Evolutionary conservation across 2,329 filamentous ascomycete genomes (phyloP), one percentile per base, ranked within the genome.

Genomic region (Cadophora sp.): DNA sequence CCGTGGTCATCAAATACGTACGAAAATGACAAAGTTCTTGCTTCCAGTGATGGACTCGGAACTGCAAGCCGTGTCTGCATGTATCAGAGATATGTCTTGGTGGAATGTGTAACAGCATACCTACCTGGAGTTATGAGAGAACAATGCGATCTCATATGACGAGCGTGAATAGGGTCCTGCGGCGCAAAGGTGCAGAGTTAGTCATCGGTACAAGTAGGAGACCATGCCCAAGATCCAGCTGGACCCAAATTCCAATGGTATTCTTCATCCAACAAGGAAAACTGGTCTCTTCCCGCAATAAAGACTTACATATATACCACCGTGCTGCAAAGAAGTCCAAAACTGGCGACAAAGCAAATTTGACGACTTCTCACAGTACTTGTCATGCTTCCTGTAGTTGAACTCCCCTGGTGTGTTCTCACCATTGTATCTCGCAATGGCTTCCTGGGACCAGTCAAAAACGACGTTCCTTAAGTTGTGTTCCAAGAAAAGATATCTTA

Each of bases 141-240:
- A 36, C 68, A 72, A 16, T 61, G 67, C 5, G 71, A 64, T 4
- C 71, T 62, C 70, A 73, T 70, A 56, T 72, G 68, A 16, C 71
- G 59, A 18, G 71, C 63, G 53, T 73, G 71, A 53, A 66, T 60
- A 22, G 68, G 69, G 43, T 66, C 66, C 53, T 58, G 16, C 20
- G 4, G 43, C n/a, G 43, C n/a, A n/a, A 45, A 45, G 43, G 16
- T 16, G 8, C 16, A 18, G 36, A 18, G 16, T 51, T 6, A 51
- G 24, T 48, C 16, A 47, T 4, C 7, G 18, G 6, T 24, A 18
- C 3, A 18, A 45, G 5, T 45, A 18, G 16, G 18, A 16, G 5
- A 45, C 4, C 41, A 4, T 2, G 11, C 2, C 36, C 36, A 13
- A 39, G 6, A 39, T 39, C 8, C 8, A 39, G 11, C 36, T 39